phyloP scores from a whole-genome alignment of 495 filamentous ascomycete genomes.

The Penicillium salamii region DNA sequence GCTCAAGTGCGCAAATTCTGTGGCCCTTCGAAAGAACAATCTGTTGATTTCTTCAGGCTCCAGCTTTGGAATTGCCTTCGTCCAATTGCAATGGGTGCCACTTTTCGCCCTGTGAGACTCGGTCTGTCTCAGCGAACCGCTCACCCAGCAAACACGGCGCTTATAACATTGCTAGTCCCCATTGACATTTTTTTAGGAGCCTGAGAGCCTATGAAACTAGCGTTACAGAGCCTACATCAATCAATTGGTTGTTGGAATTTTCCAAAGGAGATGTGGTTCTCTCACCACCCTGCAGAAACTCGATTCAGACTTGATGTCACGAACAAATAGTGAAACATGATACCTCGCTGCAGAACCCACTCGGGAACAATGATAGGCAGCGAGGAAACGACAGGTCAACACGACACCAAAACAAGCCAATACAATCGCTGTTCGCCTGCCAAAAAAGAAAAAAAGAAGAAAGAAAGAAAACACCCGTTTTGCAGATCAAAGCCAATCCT shows the following conservation, averaged over 20 bases:
- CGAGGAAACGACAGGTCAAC: constrained; percentile 15
- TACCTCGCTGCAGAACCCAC: constrained; percentile 20
- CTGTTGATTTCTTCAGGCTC: background rate
- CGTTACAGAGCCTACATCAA: constrained; percentile 16
- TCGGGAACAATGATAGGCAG: constrained; percentile 17
- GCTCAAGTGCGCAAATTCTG: no score
- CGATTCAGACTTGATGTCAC: constrained; percentile 31
- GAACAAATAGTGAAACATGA: constrained; percentile 36
- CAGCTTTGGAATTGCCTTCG: background rate
- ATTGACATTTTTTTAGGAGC: constrained; percentile 26
- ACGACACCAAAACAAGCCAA: constrained; percentile 20
- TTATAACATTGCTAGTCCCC: constrained; percentile 36
- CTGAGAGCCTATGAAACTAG: constrained; percentile 21
- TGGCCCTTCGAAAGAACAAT: constrained; percentile 5
- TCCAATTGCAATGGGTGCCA: constrained; percentile 12
- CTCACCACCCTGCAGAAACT: constrained; percentile 32
- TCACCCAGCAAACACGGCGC: constrained; percentile 31
- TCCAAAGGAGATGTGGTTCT: constrained; percentile 23
- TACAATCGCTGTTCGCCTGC: constrained; percentile 13
- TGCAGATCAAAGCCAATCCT: constrained; percentile 5
- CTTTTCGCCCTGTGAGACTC: constrained; percentile 18
- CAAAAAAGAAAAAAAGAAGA: background rate
- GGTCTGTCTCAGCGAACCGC: constrained; percentile 30
- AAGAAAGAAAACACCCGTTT: constrained; percentile 8
- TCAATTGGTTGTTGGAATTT: constrained; percentile 15